These are phyloP conservation scores for Colletotrichum liriopes DNA, from an alignment of 2,329 filamentous ascomycete species.

Conservation along the genomic window DNA sequence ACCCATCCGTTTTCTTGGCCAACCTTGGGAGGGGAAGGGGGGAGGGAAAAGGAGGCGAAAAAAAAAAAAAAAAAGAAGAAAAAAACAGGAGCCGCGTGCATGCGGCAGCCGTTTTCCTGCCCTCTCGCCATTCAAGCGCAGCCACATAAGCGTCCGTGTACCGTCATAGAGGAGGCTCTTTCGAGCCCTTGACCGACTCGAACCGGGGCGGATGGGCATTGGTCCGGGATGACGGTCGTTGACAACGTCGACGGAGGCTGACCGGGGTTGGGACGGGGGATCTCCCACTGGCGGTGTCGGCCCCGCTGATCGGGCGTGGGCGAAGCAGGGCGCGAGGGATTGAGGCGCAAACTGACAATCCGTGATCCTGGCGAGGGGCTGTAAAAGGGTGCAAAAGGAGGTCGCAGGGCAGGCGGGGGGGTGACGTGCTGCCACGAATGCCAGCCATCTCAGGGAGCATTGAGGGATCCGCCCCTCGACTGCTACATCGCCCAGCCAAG, in stretches of 20 bases:
- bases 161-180: conserved; percentile 27
- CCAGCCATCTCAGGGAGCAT: conserved; percentile 37
- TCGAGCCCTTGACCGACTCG: not conserved
- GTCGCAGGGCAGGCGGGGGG: conserved; percentile 1
- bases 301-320: conserved; percentile 32
- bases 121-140: not conserved
- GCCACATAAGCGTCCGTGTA: conserved; percentile 1
- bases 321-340: conserved; percentile 30
- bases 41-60: not conserved
- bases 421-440: conserved; percentile 30
- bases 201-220: not conserved
- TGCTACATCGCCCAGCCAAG: conserved; percentile 1
- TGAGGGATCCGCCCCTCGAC: conserved; percentile 35
- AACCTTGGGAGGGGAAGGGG: not conserved
- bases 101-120: conserved; percentile 12
- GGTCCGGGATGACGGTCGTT: conserved; percentile 23
- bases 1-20: conserved; percentile 8
- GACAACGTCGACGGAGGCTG: conserved; percentile 10
- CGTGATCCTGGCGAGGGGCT: conserved; percentile 28
- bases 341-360: conserved; percentile 31
- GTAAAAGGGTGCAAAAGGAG: not conserved
- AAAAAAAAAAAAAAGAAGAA: not conserved
- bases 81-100: conserved; percentile 9
- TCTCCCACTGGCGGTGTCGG: conserved; percentile 33
- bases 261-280: conserved; percentile 20